Evolutionary conservation across 495 filamentous ascomycete species (phyloP).

Genomic region (Ascodesmis nigricans): DNA sequence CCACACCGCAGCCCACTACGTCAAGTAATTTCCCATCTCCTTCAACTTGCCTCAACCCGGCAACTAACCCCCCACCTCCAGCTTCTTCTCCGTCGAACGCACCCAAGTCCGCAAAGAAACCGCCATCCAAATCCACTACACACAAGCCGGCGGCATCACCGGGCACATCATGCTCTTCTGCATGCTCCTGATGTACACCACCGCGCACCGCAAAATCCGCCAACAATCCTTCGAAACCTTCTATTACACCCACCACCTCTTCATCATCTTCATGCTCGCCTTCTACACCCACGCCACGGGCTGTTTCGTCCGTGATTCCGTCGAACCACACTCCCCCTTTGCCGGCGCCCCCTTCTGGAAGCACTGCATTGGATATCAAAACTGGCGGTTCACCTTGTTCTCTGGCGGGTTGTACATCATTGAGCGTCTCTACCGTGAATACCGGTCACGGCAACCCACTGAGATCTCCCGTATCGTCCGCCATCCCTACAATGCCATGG

Average conservation of each 20-base stretch:
- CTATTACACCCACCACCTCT: constrained; percentile 97
- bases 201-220: constrained; percentile 75
- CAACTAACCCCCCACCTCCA: too few relatives aligned
- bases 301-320: constrained; percentile 76
- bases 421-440: constrained; percentile 82
- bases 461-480: constrained; percentile 83
- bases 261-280: constrained; percentile 80
- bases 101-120: constrained; percentile 56
- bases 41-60: too few relatives aligned
- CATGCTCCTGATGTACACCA: constrained; percentile 98
- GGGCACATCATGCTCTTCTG: constrained; percentile 96
- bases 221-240: constrained; percentile 97
- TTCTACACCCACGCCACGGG: constrained; percentile 91
- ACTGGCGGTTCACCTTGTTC: constrained; percentile 91
- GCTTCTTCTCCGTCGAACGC: constrained; percentile 89
- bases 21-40: constrained; percentile 73
- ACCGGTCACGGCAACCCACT: constrained; percentile 57
- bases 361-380: constrained; percentile 87
- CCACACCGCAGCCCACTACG: constrained; percentile 67
- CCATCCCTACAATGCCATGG: constrained; percentile 94
- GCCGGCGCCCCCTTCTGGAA: constrained; percentile 62
- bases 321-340: constrained; percentile 56
- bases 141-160: constrained; percentile 72
- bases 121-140: constrained; percentile 86
- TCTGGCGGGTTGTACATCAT: constrained; percentile 67